Conservation (phyloP, 345 rosid species). For the Brassica incana region DNA sequence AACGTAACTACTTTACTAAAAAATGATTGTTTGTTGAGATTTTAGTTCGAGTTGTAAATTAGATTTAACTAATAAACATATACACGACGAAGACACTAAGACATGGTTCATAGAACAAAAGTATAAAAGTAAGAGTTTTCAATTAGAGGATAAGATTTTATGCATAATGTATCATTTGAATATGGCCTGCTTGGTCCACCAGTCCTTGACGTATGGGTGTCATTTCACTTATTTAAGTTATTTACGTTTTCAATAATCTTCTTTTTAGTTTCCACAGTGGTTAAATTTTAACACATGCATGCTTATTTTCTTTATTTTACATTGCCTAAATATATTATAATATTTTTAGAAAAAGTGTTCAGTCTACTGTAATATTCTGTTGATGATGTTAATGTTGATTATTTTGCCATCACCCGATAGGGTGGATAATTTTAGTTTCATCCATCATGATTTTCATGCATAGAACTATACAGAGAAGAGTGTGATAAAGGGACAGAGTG, state of each 20-base stretch:
- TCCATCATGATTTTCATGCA: not conserved
- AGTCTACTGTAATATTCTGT: not conserved
- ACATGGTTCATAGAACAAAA: not conserved
- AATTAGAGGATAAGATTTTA: conserved; percentile 25
- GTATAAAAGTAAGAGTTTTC: not conserved
- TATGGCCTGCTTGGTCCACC: conserved; percentile 33
- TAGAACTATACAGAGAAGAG: not conserved
- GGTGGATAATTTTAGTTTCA: not conserved
- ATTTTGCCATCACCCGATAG: not conserved
- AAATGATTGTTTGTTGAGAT: conserved; percentile 5
- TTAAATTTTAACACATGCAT: not conserved
- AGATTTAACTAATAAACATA: not conserved
- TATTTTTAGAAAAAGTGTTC: not conserved
- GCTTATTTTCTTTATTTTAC: not conserved
- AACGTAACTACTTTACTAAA: not conserved
- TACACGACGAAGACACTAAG: not conserved
- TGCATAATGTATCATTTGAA: conserved; percentile 11
- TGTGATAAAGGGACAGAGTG: not conserved
- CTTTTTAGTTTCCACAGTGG: not conserved
- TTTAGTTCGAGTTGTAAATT: conserved; percentile 14
- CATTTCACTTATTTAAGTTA: not conserved
- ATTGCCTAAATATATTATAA: not conserved
- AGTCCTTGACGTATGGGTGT: conserved; percentile 16
- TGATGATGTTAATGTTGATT: not conserved
- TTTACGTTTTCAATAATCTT: not conserved